phyloP scores from a whole-genome alignment of 352 stramenopile species.

The Phytophthora citricola region DNA sequence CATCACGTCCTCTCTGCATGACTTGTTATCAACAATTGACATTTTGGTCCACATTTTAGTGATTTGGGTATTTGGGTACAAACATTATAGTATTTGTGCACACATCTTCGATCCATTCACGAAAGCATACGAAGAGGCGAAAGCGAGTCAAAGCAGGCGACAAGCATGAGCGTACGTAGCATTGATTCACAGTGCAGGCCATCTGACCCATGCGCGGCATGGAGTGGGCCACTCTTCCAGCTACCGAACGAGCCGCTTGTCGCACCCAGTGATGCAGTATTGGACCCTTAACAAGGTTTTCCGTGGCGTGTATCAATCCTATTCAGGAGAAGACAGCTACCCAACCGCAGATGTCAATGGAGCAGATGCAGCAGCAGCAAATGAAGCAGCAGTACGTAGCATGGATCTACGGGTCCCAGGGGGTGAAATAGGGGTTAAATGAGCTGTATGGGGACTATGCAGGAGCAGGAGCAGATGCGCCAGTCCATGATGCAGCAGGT shows the following conservation, averaged over 20 bases:
- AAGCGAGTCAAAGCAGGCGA: not conserved
- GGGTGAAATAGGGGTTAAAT: not conserved
- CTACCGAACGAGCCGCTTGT: not conserved
- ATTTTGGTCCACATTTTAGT: not conserved
- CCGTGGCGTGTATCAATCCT: not conserved
- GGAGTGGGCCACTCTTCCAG: not conserved
- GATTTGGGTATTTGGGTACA: not conserved
- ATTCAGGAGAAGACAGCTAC: constrained; percentile 14
- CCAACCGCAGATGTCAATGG: constrained; percentile 66
- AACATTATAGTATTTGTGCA: not conserved
- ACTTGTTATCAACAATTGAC: not conserved
- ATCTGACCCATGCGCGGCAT: not conserved
- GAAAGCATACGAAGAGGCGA: not conserved
- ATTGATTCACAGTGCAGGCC: not conserved
- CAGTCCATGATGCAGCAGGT: constrained; percentile 78
- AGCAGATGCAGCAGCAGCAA: constrained; percentile 88
- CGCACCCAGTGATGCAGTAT: not conserved
- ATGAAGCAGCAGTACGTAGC: constrained; percentile 78
- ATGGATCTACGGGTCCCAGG: not conserved
- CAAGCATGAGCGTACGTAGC: constrained; percentile 12
- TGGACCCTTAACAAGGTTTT: not conserved
- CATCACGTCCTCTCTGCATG: not conserved
- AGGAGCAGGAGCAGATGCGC: constrained; percentile 86
- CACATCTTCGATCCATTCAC: constrained; percentile 6
- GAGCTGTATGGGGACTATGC: not conserved